Evolutionary conservation across 805 yeast genomes (phyloP), one percentile per base, ranked within the genome.

Genomic region (Metschnikowia cerradonensis): DNA sequence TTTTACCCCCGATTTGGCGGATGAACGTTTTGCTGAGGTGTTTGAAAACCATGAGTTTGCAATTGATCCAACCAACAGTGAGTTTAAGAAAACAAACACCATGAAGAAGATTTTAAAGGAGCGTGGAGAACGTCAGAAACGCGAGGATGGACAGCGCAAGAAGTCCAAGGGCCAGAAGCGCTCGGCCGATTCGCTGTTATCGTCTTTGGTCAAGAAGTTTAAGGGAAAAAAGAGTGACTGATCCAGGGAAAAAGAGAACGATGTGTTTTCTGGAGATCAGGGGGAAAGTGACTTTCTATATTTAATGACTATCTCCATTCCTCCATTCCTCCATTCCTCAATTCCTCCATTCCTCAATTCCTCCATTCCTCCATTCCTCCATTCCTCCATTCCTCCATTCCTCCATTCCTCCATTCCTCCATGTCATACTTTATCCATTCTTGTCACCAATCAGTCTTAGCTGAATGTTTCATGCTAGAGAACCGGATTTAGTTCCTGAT

Each of bases 61-160:
- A 11, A 90, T 95, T 64, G 99, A 95, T 68, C 96, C 97, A 20
- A 84, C 95, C 19, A 83, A 78, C 62, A 87, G 95, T n/a, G 96
- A 89, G 65, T 92, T 81, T 76, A 90, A 88, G 72, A 82, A 85
- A 68, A 91, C 98, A 1, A 73, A 81, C 15, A 90, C 94, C 23
- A 91, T 92, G 96, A 84, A 85, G 64, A 78, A 84, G 66, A 80
- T 94, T 50, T 69, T 94, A 72, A 76, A 81, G 41, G 96, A 90
- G 68, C 80, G 96, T 57, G 77, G 79, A 39, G 81, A 82, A 64
- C 78, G 84, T 62, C 63, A 59, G 59, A 51, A 55, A n/a, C 40
- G 40, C 3, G 30, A 46, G 41, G 33, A 54, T 51, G 10, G 54
- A 53, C 4, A 41, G 46, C 10, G 47, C 32, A 23, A 19, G 13